Base-by-base conservation (phyloP, 352 stramenopile genomes). In the Pythium apleroticum region DNA sequence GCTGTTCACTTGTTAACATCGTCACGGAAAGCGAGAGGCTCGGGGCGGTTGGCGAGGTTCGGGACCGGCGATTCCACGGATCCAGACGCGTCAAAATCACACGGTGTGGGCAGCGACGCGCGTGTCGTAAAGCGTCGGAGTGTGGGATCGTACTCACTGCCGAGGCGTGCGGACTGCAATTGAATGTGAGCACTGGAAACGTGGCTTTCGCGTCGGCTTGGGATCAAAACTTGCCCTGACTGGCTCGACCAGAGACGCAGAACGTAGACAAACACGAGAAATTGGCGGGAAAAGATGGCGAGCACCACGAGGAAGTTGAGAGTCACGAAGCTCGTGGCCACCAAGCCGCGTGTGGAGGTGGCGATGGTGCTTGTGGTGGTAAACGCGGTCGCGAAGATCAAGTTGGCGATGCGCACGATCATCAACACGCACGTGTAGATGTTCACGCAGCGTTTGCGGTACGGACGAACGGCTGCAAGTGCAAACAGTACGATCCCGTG, bases 291-390 rank as follows among this genome's bases (percentile, higher is more conserved):
- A 48, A 88, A 89, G 11, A 88, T 74, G 28, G 78, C 24, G 19
- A 89, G 63, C 15, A 92, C 72, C 3, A 90, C 65, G 46, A 80
- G 43, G 31, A 81, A 78, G 59, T 92, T 92, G 64, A 85, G 65
- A 6, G 78, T 62, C 41, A 89, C 77, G 28, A 90, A 86, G 24
- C 62, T 60, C 43, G 87, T 77, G 10, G 83, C 80, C 20, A 89
- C 52, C 15, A 63, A 65, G 5, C 65, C 69, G 33, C 81, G 80
- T 56, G 56, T 69, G 2, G 65, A 43, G 9, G 57, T 74, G 28
- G 70, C 66, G 41, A 88, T 63, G 33, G 77, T 65, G 52, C 72
- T 91, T 11, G 63, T 68, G 17, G 78, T 84, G 8, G 84, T 62
- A 67, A 91, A 91, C 15, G 76, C 75, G 9, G 85, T 87, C 31